phyloP scores from a whole-genome alignment of 257 asterid genomes.

The Primulina huaijiensis region DNA sequence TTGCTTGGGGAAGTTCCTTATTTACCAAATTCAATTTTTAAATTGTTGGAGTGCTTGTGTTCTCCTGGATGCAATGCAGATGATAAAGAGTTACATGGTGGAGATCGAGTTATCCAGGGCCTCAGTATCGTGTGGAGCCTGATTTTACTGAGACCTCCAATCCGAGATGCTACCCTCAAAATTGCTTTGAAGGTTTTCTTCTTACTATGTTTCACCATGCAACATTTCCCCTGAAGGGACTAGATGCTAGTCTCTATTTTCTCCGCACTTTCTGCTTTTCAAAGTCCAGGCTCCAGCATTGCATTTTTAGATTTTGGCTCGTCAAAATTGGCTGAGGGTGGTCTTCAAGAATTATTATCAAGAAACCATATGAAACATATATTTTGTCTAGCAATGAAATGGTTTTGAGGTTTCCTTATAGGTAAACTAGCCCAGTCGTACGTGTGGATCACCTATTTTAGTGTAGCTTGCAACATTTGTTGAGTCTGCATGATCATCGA shows the following conservation, averaged over 20 bases:
- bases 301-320: slow-evolving; percentile 7
- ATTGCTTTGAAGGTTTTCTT: slow-evolving; percentile 78
- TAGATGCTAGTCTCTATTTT: slow-evolving; percentile 7
- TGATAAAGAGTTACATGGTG: slow-evolving; percentile 70
- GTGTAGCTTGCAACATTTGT: not conserved
- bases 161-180: slow-evolving; percentile 79
- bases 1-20: slow-evolving; percentile 92
- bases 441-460: not conserved
- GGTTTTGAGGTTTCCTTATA: too few relatives aligned
- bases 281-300: not conserved
- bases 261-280: not conserved
- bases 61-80: slow-evolving; percentile 68
- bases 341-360: not conserved
- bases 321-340: slow-evolving; percentile 1
- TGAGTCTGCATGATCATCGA: not conserved
- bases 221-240: slow-evolving; percentile 6
- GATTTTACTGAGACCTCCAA: slow-evolving; percentile 85
- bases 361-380: not conserved
- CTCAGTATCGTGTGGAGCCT: slow-evolving; percentile 91
- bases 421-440: not conserved
- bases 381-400: too few relatives aligned
- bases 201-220: slow-evolving; percentile 14
- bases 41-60: slow-evolving; percentile 76
- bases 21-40: slow-evolving; percentile 71
- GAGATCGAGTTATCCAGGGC: slow-evolving; percentile 96